Conservation (phyloP, 2,329 filamentous ascomycete species). For the Dothideomycetidae sp. region DNA sequence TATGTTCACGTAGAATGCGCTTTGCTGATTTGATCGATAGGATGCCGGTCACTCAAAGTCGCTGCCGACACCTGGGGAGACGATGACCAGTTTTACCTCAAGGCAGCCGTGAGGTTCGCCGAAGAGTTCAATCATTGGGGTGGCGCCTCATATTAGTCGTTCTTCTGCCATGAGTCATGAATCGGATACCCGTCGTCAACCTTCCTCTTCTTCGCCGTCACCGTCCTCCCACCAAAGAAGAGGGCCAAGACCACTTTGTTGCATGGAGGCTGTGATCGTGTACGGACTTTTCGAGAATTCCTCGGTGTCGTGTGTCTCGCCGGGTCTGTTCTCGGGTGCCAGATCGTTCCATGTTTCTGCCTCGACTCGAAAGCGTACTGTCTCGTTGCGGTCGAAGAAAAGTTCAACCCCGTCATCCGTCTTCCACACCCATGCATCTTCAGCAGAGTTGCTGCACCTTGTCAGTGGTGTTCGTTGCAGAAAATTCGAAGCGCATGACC, state of each 20-base stretch:
- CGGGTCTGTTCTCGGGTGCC: conserved; percentile 51
- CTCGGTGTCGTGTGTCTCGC: conserved; percentile 46
- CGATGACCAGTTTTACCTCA: conserved; percentile 48
- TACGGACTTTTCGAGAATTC: conserved; percentile 55
- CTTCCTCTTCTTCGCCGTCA: conserved; percentile 5
- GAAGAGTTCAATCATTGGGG: conserved; percentile 61
- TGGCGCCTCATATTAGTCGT: conserved; percentile 16
- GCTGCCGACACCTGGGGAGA: conserved; percentile 63
- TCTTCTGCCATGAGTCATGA: conserved; percentile 1
- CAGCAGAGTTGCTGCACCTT: conserved; percentile 24
- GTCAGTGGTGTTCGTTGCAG: conserved; percentile 10
- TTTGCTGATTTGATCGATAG: conserved; percentile 25
- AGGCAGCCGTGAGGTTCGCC: conserved; percentile 55
- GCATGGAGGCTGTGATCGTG: conserved; percentile 43
- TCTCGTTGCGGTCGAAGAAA: conserved; percentile 82
- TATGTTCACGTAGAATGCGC: background rate
- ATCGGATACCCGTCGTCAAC: conserved; percentile 1
- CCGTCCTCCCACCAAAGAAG: conserved; percentile 29
- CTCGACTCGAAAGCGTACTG: conserved; percentile 73
- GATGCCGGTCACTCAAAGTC: conserved; percentile 59
- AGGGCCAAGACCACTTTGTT: conserved; percentile 33
- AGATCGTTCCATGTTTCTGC: conserved; percentile 87
- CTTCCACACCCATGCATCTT: conserved; percentile 76
- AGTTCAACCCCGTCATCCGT: conserved; percentile 53
- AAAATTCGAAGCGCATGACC: conserved; percentile 21